A percentile compares a stretch with the other conserved stretches of the same genome.
These are phyloP conservation scores for Chernovozyma sophiae-reginae DNA, from an alignment of 1,139 yeast genomes.

Conservation along the genomic window DNA sequence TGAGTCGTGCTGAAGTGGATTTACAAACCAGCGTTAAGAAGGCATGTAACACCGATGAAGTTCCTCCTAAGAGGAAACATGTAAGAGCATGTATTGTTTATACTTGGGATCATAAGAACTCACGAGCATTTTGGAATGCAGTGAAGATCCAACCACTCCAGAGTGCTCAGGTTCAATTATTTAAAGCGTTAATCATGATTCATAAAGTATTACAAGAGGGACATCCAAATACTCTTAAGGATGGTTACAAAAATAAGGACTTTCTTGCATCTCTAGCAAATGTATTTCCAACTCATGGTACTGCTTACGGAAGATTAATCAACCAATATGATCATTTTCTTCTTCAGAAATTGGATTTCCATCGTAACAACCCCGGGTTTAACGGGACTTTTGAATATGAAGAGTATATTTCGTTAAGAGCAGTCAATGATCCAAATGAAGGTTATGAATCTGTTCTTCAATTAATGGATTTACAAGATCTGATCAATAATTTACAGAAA, in stretches of 20 bases:
- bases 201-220: slow-evolving; percentile 98
- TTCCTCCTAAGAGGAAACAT: slow-evolving; percentile 94
- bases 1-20: slow-evolving; percentile 57
- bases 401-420: slow-evolving; percentile 83
- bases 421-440: slow-evolving; percentile 91
- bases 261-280: slow-evolving; percentile 39
- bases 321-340: slow-evolving; percentile 71
- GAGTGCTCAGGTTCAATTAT: slow-evolving; percentile 76
- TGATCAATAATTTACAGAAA: slow-evolving; percentile 75
- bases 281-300: slow-evolving; percentile 39
- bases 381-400: slow-evolving; percentile 96
- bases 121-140: slow-evolving; percentile 83
- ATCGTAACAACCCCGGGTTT: slow-evolving; percentile 80
- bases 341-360: slow-evolving; percentile 74
- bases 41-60: slow-evolving; percentile 83
- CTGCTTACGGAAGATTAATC: slow-evolving; percentile 70
- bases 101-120: slow-evolving; percentile 93
- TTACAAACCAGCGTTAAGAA: slow-evolving; percentile 70
- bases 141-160: slow-evolving; percentile 78
- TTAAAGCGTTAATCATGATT: slow-evolving; percentile 81
- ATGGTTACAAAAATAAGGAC: slow-evolving; percentile 68
- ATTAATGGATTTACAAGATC: slow-evolving; percentile 82
- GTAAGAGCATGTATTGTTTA: slow-evolving; percentile 91
- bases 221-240: slow-evolving; percentile 78
- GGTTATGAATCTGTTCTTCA: slow-evolving; percentile 89